Evolutionary conservation across 257 asterid species (phyloP).

Genomic region (Solanum ossicruentum): DNA sequence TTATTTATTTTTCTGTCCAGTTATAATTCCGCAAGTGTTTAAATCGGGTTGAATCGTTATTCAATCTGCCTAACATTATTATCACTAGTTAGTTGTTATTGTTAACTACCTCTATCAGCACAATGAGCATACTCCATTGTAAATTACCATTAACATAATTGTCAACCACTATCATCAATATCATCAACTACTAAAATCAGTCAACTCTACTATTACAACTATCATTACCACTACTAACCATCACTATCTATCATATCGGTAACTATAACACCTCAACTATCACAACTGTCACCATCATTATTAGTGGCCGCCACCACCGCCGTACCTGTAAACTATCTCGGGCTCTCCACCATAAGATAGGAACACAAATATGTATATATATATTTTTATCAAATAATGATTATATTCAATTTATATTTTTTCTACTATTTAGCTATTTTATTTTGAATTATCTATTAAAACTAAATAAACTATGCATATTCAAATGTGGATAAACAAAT

Average conservation of each 20-base stretch:
- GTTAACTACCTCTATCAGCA: neutral
- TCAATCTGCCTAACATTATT: too few species aligned
- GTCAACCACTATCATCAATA: too few species aligned
- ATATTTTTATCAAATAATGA: neutral
- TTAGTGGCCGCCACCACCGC: neutral
- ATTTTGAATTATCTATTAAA: neutral
- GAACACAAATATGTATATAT: neutral
- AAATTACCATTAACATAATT: neutral
- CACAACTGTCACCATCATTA: neutral
- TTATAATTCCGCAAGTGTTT: too few species aligned
- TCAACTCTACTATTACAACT: neutral
- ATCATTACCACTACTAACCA: neutral
- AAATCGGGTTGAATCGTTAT: too few species aligned
- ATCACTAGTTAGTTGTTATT: accelerated
- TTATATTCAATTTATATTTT: neutral
- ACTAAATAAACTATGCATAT: neutral
- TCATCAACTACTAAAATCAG: neutral
- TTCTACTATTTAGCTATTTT: neutral
- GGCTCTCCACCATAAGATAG: neutral
- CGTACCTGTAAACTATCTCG: neutral
- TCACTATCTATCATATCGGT: neutral
- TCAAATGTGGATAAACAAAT: neutral
- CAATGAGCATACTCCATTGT: neutral
- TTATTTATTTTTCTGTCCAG: too few species aligned
- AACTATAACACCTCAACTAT: neutral